Conservation (phyloP, 1,284 basidiomycete genomes). For the Fomitopsis pinicola region DNA sequence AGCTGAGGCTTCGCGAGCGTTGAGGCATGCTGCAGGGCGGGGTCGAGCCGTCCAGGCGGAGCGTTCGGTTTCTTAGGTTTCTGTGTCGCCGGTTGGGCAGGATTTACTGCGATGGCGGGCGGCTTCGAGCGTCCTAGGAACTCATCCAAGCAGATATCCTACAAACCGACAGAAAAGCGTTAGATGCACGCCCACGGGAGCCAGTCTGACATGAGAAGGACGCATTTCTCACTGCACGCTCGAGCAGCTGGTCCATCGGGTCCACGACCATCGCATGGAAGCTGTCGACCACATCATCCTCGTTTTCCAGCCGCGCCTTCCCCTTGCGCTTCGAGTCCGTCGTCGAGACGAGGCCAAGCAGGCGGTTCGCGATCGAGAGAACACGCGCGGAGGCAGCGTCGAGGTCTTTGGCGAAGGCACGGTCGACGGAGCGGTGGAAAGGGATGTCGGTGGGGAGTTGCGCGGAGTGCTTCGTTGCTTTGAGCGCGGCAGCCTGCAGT, state of each 20-base stretch:
- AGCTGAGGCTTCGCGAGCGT: conserved; percentile 79
- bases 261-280: conserved; percentile 81
- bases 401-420: conserved; percentile 60
- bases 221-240: conserved; percentile 66
- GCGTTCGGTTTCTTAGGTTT: conserved; percentile 29
- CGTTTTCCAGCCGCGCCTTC: conserved; percentile 48
- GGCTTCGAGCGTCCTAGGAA: conserved; percentile 69
- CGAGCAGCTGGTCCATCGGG: conserved; percentile 80
- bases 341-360: conserved; percentile 53
- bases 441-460: conserved; percentile 65
- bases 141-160: conserved; percentile 84
- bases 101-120: conserved; percentile 55
- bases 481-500: conserved; percentile 55
- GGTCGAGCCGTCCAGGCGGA: conserved; percentile 43
- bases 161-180: not conserved
- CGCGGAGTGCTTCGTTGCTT: conserved; percentile 55
- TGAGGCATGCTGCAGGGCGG: conserved; percentile 64
- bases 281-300: conserved; percentile 80
- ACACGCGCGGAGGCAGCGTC: conserved; percentile 61
- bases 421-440: conserved; percentile 85
- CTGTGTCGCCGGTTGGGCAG: conserved; percentile 22
- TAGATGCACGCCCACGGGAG: not conserved
- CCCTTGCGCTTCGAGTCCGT: conserved; percentile 42
- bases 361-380: conserved; percentile 56
- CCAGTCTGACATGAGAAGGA: not conserved